phyloP scores from a whole-genome alignment of 2,329 filamentous ascomycete genomes.

The Sclerotinia minor region DNA sequence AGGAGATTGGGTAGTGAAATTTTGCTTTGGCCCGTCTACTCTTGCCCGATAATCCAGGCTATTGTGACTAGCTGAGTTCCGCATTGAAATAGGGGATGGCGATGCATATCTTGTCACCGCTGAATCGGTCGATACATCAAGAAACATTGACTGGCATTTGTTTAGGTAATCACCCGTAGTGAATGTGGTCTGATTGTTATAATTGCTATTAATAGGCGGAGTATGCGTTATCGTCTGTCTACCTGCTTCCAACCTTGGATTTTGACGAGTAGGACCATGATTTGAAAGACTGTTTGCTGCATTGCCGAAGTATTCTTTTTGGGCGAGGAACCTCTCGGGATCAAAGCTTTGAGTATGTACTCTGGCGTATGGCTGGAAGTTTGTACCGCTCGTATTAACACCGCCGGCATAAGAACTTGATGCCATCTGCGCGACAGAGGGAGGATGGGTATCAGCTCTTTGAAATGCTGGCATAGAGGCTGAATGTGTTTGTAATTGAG shows the following conservation, averaged over 20 bases:
- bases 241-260: conserved; percentile 61
- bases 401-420: not conserved
- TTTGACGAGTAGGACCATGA: conserved; percentile 49
- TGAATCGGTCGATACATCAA: not conserved
- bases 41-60: not conserved
- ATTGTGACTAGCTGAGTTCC: conserved; percentile 9
- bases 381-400: not conserved
- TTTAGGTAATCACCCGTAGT: conserved; percentile 12
- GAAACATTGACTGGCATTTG: conserved; percentile 17
- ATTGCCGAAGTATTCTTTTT: conserved; percentile 20
- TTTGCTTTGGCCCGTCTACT: not conserved
- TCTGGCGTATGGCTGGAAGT: conserved; percentile 5
- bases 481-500: conserved; percentile 10
- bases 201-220: conserved; percentile 50
- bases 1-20: not conserved
- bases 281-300: conserved; percentile 45
- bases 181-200: conserved; percentile 1
- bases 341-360: conserved; percentile 6
- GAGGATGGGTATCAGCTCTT: conserved; percentile 32
- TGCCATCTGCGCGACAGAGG: conserved; percentile 6
- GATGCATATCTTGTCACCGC: conserved; percentile 3
- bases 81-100: not conserved
- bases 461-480: conserved; percentile 22
- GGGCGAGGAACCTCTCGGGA: conserved; percentile 4
- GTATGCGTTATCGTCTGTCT: conserved; percentile 62